Conservation (phyloP, 2,329 filamentous ascomycete species). For the Dactylellina leptospora region DNA sequence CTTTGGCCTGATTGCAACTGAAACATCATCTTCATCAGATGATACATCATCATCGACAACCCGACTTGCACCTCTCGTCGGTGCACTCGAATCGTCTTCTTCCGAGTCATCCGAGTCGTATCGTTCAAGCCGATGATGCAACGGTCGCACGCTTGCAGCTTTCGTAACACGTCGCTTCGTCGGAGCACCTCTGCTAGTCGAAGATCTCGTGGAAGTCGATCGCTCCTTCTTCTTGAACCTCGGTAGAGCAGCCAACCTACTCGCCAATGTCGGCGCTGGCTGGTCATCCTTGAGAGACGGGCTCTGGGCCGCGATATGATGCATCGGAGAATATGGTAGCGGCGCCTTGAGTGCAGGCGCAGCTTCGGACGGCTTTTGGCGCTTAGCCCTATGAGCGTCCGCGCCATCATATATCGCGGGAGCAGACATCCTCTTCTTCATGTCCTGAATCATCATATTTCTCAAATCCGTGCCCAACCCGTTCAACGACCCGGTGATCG, state of each 20-base stretch:
- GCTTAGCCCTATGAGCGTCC: slow-evolving; percentile 81
- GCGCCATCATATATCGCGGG: slow-evolving; percentile 82
- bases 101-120: slow-evolving; percentile 74
- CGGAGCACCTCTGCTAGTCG: slow-evolving; percentile 60
- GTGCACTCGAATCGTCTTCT: slow-evolving; percentile 65
- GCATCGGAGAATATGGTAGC: slow-evolving; percentile 66
- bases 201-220: slow-evolving; percentile 72
- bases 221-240: slow-evolving; percentile 73
- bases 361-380: slow-evolving; percentile 79
- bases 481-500: slow-evolving; percentile 83
- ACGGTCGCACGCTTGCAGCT: slow-evolving; percentile 73
- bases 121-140: slow-evolving; percentile 80
- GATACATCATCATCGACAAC: slow-evolving; percentile 36
- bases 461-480: slow-evolving; percentile 80
- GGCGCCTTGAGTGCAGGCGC: slow-evolving; percentile 67
- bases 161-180: slow-evolving; percentile 67
- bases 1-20: slow-evolving; percentile 61
- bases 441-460: slow-evolving; percentile 86
- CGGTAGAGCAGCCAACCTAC: slow-evolving; percentile 72
- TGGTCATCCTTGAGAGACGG: slow-evolving; percentile 72
- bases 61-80: slow-evolving; percentile 44
- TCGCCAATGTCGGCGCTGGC: slow-evolving; percentile 62
- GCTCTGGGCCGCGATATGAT: slow-evolving; percentile 71
- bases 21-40: slow-evolving; percentile 41
- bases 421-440: slow-evolving; percentile 85